Conservation (phyloP, 2,329 filamentous ascomycete genomes). For the Cryphonectria japonica region DNA sequence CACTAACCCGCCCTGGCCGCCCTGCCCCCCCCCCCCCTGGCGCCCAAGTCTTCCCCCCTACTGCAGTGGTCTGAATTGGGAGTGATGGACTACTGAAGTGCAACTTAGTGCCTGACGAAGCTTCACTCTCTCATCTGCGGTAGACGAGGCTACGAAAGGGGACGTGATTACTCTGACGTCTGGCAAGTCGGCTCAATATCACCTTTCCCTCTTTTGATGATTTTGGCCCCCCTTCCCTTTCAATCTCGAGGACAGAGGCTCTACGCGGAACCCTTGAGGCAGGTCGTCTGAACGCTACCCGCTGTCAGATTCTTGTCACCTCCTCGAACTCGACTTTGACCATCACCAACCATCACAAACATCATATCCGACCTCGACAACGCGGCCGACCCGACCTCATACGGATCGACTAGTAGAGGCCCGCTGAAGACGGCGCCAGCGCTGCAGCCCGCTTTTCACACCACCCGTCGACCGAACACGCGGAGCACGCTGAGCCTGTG, state of each 20-base stretch:
- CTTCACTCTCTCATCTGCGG: slow-evolving; percentile 16
- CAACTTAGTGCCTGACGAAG: slow-evolving; percentile 4
- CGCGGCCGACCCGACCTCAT: slow-evolving; percentile 14
- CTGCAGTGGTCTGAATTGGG: not conserved
- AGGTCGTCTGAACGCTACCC: slow-evolving; percentile 33
- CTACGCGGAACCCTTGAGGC: not conserved
- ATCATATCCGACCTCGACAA: slow-evolving; percentile 6
- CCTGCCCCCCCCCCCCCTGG: not conserved
- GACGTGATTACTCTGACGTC: slow-evolving; percentile 21
- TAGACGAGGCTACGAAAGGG: slow-evolving; percentile 22
- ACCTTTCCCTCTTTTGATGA: not conserved
- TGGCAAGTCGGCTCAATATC: not conserved
- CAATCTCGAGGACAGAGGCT: slow-evolving; percentile 4
- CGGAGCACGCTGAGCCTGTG: slow-evolving; percentile 24
- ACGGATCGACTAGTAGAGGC: slow-evolving; percentile 13
- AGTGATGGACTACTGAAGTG: not conserved
- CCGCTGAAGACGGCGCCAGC: slow-evolving; percentile 12
- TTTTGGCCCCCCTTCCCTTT: not conserved
- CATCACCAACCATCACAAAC: slow-evolving; percentile 7
- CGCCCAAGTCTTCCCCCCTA: too few relatives aligned
- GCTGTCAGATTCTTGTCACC: slow-evolving; percentile 34
- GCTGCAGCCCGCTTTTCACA: slow-evolving; percentile 12
- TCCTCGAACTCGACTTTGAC: slow-evolving; percentile 33
- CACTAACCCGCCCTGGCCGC: slow-evolving; percentile 6
- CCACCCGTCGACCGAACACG: slow-evolving; percentile 4